Evolutionary conservation across 2,329 filamentous ascomycete species (phyloP), one percentile per base, ranked within the genome.

Genomic region (Botrytis pseudocinerea): DNA sequence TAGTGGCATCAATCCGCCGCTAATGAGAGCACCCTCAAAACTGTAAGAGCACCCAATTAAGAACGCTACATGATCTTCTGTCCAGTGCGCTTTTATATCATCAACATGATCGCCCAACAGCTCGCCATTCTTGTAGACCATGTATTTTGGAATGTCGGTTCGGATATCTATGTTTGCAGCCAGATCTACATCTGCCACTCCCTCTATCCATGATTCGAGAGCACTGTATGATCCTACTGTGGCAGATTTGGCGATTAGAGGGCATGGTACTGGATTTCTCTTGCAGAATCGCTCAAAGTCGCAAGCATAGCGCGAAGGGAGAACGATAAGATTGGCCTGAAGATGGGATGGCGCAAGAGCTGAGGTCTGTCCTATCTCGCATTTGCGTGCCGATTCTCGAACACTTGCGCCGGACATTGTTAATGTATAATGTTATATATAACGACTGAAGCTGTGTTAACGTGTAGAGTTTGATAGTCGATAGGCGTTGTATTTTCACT

Each of bases 41-140:
- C 85, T 88, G 82, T 87, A 91, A 0, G 86, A 89, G 78, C 89
- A 92, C 14, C 89, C 90, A 74, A 92, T 87, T 62, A 91, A 79
- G 77, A 90, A 92, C 0, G 84, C 89, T 38, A 89, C 85, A 76
- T 92, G 88, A 75, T 90, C 85, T 7, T 82, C 78, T 0, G 84
- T 85, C 90, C 89, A 92, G 59, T 88, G 80, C 2, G 81, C 77
- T 1, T 80, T 76, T 25, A 92, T 82, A 77, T 89, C 83, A 2
- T 77, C 68, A 46, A 81, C 80, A 25, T 82, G 81, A 0, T 80
- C 78, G 32, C 82, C 82, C 8, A 80, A 76, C 2, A 86, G 81
- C 62, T 81, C 80, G 2, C 84, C 84, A 73, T 87, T 80, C n/a
- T 82, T 75, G 79, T 91, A 91, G 20, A 91, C 83, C 75, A 86